Evolutionary conservation across 2,329 filamentous ascomycete genomes (phyloP), one percentile per base, ranked within the genome.

Genomic region (Cordyceps sp.): DNA sequence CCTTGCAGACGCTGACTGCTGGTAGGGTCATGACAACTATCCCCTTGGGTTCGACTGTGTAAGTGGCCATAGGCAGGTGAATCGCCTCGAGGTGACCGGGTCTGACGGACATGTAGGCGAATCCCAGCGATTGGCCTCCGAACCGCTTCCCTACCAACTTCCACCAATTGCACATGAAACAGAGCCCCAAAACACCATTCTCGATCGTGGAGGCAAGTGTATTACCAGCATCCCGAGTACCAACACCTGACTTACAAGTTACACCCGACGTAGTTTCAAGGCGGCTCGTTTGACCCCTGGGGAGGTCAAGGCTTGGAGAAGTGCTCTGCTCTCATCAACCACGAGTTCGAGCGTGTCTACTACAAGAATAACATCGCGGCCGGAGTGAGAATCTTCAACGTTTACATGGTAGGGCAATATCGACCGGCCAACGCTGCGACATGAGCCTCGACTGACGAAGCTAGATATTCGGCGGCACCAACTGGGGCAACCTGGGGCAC

Each of bases 401-500:
- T 83, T 1, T 86, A 85, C 49, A 86, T 86, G 81, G 72, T 73
- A 46, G 41, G 32, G 1, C 13, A 9, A 14, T 15, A 9, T 21
- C 15, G 16, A 15, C 17, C 21, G 7, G 21, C 7, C 21, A 7
- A 7, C 12, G 7, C 21, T 7, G 10, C 9, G 5, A 12, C 17
- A 4, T 13, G 13, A 18, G 18, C 3, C 17, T 4, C 16, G 7
- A 16, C 13, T 29, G 16, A 29, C 16, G 10, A 19, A 10, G 16
- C 5, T 22, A 69, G 67, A 74, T 67, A 1, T 81, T 66, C 40
- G 82, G 82, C 12, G 82, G 81, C 6, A 86, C 81, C 0, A 90
- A 88, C 47, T 88, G 81, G 82, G 81, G 81, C 0, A 86, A 84
- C 38, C 52, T 83, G 5, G 78, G 80, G 0, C 71, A 83, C 40